These are phyloP conservation scores for Trichosanthes truncata DNA, from an alignment of 306 rosid genomes.

Conservation along the genomic window DNA sequence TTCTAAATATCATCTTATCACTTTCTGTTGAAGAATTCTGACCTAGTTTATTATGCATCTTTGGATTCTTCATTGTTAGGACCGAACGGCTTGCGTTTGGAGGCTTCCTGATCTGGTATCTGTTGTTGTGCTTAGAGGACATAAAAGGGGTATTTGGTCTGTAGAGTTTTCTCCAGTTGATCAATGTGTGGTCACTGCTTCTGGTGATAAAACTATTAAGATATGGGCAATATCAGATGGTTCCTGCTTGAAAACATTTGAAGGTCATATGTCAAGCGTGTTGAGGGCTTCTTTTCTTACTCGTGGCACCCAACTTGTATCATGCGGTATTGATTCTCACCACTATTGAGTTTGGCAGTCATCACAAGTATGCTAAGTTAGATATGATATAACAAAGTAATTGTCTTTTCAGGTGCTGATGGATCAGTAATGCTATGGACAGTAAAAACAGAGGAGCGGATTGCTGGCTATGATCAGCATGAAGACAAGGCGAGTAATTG, in stretches of 20 bases:
- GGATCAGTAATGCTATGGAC: conserved; percentile 88
- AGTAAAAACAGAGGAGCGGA: conserved; percentile 71
- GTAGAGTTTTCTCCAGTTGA: conserved; percentile 98
- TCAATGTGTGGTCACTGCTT: conserved; percentile 87
- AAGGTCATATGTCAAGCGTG: conserved; percentile 89
- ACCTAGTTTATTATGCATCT: neutral
- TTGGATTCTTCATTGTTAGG: conserved; percentile 33
- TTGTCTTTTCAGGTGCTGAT: conserved; percentile 69
- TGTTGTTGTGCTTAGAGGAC: conserved; percentile 69
- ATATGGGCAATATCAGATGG: conserved; percentile 94
- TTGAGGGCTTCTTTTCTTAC: conserved; percentile 80
- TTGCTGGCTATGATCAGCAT: conserved; percentile 78
- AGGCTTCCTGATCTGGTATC: conserved; percentile 82
- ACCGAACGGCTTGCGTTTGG: conserved; percentile 95
- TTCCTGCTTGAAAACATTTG: conserved; percentile 89
- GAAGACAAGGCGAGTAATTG: conserved; percentile 67
- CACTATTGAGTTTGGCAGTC: neutral
- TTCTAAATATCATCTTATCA: neutral
- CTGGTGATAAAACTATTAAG: conserved; percentile 90
- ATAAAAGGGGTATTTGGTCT: conserved; percentile 91
- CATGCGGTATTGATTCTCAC: conserved; percentile 52
- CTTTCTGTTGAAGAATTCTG: neutral
- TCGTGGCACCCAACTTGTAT: conserved; percentile 85
- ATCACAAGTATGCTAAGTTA: neutral
- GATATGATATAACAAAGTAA: neutral